Evolutionary conservation across 139 green algal species (phyloP).

Genomic region (Parachlorella kessleri): DNA sequence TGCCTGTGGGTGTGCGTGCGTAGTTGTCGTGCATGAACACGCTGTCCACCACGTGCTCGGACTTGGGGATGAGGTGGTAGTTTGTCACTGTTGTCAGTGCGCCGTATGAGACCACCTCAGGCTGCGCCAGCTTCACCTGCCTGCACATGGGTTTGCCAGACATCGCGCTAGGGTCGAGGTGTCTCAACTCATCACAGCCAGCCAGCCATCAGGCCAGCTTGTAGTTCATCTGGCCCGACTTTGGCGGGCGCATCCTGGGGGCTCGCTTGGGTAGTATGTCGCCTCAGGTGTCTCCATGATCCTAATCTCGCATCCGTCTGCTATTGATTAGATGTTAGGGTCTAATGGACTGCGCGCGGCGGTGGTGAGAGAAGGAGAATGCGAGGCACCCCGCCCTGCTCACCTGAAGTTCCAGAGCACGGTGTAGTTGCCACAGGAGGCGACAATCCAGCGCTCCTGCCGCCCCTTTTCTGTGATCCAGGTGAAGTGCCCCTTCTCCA

Average conservation of each 20-base stretch:
- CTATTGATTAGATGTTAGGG: too few relatives aligned
- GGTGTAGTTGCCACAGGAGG: conserved; percentile 74
- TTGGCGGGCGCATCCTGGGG: too few relatives aligned
- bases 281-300: too few relatives aligned
- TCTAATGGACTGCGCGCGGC: too few relatives aligned
- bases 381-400: too few relatives aligned
- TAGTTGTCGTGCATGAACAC: conserved; percentile 79
- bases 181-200: too few relatives aligned
- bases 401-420: conserved; percentile 87
- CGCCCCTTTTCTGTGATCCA: conserved; percentile 85
- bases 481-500: conserved; percentile 79
- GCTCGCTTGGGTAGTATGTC: too few relatives aligned
- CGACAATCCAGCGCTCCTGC: conserved; percentile 88
- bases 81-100: conserved; percentile 82
- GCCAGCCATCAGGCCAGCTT: too few relatives aligned
- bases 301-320: too few relatives aligned
- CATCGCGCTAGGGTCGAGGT: too few relatives aligned
- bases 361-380: too few relatives aligned
- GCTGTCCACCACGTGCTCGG: conserved; percentile 79
- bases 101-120: conserved; percentile 58
- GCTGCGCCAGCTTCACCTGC: conserved; percentile 57
- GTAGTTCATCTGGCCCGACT: too few relatives aligned
- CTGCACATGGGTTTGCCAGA: conserved; percentile 36
- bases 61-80: conserved; percentile 82
- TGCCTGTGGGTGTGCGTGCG: conserved; percentile 2